Conservation (phyloP, 331 rosid genomes). For the Rosa hybrid region DNA sequence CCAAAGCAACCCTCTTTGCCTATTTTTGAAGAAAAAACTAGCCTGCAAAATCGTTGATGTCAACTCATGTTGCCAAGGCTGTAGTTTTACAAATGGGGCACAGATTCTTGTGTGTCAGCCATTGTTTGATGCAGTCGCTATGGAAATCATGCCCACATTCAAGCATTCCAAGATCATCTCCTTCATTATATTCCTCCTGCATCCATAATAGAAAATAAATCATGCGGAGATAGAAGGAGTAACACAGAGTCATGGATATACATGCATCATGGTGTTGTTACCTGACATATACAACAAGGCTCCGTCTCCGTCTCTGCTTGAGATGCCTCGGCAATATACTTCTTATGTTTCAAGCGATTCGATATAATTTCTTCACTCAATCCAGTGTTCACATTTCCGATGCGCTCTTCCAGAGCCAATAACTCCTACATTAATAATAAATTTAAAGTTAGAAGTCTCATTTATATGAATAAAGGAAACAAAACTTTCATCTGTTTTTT, state of each 20-base stretch:
- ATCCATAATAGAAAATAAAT: constrained; percentile 8
- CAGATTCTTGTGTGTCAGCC: constrained; percentile 78
- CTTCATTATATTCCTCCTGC: constrained; percentile 75
- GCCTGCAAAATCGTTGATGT: constrained; percentile 28
- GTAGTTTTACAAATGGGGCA: constrained; percentile 91
- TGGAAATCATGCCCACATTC: constrained; percentile 90
- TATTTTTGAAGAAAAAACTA: constrained; percentile 18
- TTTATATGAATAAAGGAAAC: not conserved
- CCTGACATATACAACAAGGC: constrained; percentile 98
- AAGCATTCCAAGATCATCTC: constrained; percentile 61
- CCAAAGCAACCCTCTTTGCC: constrained; percentile 35
- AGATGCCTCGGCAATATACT: constrained; percentile 39
- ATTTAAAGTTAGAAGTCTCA: not conserved
- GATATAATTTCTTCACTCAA: constrained; percentile 68
- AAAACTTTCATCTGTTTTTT: not conserved
- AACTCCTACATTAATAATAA: constrained; percentile 55
- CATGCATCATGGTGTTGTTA: constrained; percentile 17
- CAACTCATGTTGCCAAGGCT: constrained; percentile 60
- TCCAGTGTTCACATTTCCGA: constrained; percentile 92
- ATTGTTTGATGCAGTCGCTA: constrained; percentile 60
- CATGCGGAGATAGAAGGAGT: not conserved
- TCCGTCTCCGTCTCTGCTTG: constrained; percentile 67
- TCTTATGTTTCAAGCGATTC: constrained; percentile 56
- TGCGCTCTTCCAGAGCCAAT: constrained; percentile 94
- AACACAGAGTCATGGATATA: not conserved